Percentiles rank a stretch among this genome's conserved stretches.
phyloP scores from a whole-genome alignment of 371 early-diverging fungal genomes.

The Blakeslea trispora region DNA sequence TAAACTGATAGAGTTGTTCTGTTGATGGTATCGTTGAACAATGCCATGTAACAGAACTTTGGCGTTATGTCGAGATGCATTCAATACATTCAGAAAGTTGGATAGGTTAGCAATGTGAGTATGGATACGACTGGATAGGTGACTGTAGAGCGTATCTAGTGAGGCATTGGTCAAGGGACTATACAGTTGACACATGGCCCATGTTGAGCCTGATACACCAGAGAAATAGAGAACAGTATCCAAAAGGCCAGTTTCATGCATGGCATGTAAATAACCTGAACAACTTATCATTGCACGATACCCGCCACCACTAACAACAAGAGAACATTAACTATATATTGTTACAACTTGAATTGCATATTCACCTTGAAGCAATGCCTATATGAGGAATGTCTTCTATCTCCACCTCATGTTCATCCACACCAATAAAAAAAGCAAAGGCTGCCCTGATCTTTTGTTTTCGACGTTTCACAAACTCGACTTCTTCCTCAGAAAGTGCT shows the following conservation, averaged over 20 bases:
- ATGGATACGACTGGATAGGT: constrained; percentile 41
- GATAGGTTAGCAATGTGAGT: constrained; percentile 48
- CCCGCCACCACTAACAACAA: constrained; percentile 76
- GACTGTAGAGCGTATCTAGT: constrained; percentile 24
- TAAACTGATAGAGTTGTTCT: constrained; percentile 45
- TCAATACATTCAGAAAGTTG: constrained; percentile 37
- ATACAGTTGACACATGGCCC: constrained; percentile 51
- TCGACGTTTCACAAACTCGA: constrained; percentile 47
- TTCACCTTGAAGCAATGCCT: constrained; percentile 65
- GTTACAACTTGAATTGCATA: background rate
- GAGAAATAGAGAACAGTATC: constrained; percentile 66
- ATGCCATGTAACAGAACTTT: constrained; percentile 53
- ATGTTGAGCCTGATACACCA: constrained; percentile 62
- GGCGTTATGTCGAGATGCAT: constrained; percentile 40
- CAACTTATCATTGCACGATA: constrained; percentile 73
- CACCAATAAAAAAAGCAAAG: constrained; percentile 74
- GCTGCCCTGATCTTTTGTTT: constrained; percentile 49
- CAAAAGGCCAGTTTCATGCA: constrained; percentile 56
- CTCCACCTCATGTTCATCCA: constrained; percentile 56
- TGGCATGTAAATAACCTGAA: constrained; percentile 58
- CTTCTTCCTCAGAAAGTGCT: constrained; percentile 48
- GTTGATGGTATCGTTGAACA: constrained; percentile 55
- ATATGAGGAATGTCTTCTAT: constrained; percentile 66
- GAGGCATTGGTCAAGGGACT: constrained; percentile 32
- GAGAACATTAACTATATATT: too few species aligned